phyloP scores from a whole-genome alignment of 805 yeast species.

The Kuraishia piskuri region DNA sequence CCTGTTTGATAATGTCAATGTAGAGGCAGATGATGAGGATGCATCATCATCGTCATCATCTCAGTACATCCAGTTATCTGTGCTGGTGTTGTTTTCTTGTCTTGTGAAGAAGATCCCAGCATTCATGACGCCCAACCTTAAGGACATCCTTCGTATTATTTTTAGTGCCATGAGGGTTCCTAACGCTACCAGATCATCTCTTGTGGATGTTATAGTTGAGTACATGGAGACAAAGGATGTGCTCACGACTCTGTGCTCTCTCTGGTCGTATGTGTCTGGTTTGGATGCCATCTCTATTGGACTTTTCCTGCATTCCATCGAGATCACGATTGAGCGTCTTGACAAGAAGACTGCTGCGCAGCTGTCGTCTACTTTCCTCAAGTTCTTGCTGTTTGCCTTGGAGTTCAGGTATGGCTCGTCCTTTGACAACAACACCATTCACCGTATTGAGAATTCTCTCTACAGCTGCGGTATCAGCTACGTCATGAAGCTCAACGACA shows the following conservation, averaged over 20 bases:
- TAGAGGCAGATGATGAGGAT: slow-evolving; percentile 19
- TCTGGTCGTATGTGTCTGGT: slow-evolving; percentile 44
- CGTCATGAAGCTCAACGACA: slow-evolving; percentile 89
- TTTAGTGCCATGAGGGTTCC: slow-evolving; percentile 53
- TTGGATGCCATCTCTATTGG: slow-evolving; percentile 47
- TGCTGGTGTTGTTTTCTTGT: slow-evolving; percentile 63
- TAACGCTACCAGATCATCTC: slow-evolving; percentile 48
- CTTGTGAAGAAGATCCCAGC: slow-evolving; percentile 79
- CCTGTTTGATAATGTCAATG: slow-evolving; percentile 34
- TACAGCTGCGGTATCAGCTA: slow-evolving; percentile 64
- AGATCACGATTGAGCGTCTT: slow-evolving; percentile 52
- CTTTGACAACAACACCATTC: slow-evolving; percentile 65
- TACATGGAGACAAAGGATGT: slow-evolving; percentile 61
- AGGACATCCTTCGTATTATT: slow-evolving; percentile 49
- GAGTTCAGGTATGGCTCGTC: slow-evolving; percentile 55
- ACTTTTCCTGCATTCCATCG: slow-evolving; percentile 60
- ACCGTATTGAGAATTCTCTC: slow-evolving; percentile 72
- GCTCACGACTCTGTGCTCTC: slow-evolving; percentile 47
- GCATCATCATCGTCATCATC: slow-evolving; percentile 18
- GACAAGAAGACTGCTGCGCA: slow-evolving; percentile 72
- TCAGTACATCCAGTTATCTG: slow-evolving; percentile 55
- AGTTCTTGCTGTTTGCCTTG: slow-evolving; percentile 59
- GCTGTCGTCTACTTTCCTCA: slow-evolving; percentile 60
- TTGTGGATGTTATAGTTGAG: slow-evolving; percentile 52
- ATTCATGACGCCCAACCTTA: slow-evolving; percentile 64